Evolutionary conservation across 176 grass and related monocot species (phyloP).

Genomic region (Canna indica): DNA sequence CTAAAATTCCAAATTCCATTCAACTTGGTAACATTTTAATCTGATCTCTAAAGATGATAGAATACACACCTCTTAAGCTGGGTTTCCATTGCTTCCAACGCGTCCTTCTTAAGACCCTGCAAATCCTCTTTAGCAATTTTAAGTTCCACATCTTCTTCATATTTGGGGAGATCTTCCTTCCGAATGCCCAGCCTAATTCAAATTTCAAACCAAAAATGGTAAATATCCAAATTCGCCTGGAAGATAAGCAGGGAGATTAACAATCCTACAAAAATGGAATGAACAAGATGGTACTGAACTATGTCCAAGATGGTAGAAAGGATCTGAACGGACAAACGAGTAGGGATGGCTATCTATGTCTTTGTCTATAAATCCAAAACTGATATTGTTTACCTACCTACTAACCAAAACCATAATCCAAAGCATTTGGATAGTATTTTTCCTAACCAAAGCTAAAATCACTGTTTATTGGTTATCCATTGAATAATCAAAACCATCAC

Average conservation of each 20-base stretch:
- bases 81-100: conserved; percentile 62
- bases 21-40: neutral
- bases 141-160: conserved; percentile 65
- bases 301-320: too few relatives aligned
- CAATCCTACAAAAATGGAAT: neutral
- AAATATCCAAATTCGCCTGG: neutral
- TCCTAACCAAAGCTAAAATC: too few relatives aligned
- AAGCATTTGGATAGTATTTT: too few relatives aligned
- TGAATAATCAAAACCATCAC: too few relatives aligned
- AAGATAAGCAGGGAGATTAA: neutral
- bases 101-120: conserved; percentile 65
- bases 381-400: too few relatives aligned
- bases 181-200: conserved; percentile 63
- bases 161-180: conserved; percentile 83
- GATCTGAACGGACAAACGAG: too few relatives aligned
- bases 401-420: too few relatives aligned
- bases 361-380: neutral
- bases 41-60: neutral
- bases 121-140: conserved; percentile 68
- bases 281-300: neutral
- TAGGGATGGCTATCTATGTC: too few relatives aligned
- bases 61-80: conserved; percentile 65
- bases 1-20: neutral
- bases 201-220: conserved; percentile 9
- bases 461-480: too few relatives aligned